Evolutionary conservation across 108 stramenopile species (phyloP), one percentile per base, ranked within the genome.

Genomic region (Cyclotella atomus): DNA sequence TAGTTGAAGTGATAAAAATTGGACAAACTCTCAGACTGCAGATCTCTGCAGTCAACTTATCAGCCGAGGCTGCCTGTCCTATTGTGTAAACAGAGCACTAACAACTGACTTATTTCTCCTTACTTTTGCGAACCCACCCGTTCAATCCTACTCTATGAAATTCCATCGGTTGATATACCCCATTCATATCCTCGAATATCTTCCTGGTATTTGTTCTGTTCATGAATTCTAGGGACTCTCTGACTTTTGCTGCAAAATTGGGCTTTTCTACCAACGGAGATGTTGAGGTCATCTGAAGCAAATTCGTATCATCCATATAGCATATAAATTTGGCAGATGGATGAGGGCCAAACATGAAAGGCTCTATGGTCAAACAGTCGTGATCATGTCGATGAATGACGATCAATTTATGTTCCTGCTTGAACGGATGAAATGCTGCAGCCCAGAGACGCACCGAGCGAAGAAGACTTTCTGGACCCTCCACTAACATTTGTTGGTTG

Each of bases 201-300:
- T 69, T 49, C 28, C 23, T 46, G 56, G 57, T 68, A 19, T 36
- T 61, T 0, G 17, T 75, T 20, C 15, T n/a, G 56, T 65, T 73
- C 60, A 84, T 80, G 47, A 43, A 81, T 23, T 8, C 34, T 20
- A 80, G 62, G 8, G 79, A 44, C 29, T 67, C 50, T 30, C 93
- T 83, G 28, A 92, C 73, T 27, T 59, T 53, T n/a, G 56, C 49
- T 43, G 84, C 89, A 77, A 91, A 95, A 63, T 86, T 86, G 3
- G 61, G 63, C 62, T 89, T 87, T 75, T 95, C 93, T 17, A 86
- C 88, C 21, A 87, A 60, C 8, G 93, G 93, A 14, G 88, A 89
- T 12, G 93, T 92, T 7, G 88, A 89, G 0, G 89, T 91, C 44
- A 77, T 69, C 45, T 79, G 65, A 16, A 91, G 52, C 53, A 94